These are phyloP conservation scores for Trichosporon sp. DNA, from an alignment of 1,284 basidiomycete genomes.

Conservation along the genomic window DNA sequence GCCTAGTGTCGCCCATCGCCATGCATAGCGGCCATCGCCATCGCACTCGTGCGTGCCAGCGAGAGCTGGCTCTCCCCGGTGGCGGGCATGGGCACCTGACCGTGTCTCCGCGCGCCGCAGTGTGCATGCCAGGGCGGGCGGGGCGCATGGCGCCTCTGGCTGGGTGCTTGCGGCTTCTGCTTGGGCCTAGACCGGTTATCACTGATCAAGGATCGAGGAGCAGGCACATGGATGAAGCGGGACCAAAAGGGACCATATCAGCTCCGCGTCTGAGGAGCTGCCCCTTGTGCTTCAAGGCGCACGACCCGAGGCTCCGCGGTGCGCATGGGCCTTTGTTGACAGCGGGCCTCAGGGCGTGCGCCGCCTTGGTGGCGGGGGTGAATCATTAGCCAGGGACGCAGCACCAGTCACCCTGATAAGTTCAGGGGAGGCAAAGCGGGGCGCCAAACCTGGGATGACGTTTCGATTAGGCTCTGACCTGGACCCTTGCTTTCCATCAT, in stretches of 20 bases:
- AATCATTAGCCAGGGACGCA: background rate
- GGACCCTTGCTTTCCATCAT: background rate
- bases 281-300: background rate
- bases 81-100: background rate
- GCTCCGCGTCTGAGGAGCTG: background rate
- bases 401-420: background rate
- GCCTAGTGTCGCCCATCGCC: background rate
- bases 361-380: background rate
- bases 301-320: background rate
- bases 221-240: conserved; percentile 1
- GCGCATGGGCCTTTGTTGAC: background rate
- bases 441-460: background rate
- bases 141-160: background rate
- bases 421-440: background rate
- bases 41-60: background rate
- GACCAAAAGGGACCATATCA: conserved; percentile 3
- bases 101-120: background rate
- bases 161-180: background rate
- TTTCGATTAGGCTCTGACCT: background rate
- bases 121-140: background rate
- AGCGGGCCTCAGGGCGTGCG: background rate
- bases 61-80: background rate
- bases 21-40: background rate
- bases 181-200: conserved; percentile 3
- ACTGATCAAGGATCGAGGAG: background rate